Evolutionary conservation across 2,329 filamentous ascomycete genomes (phyloP), one percentile per base, ranked within the genome.

Genomic region (Pseudogymnoascus sp.): DNA sequence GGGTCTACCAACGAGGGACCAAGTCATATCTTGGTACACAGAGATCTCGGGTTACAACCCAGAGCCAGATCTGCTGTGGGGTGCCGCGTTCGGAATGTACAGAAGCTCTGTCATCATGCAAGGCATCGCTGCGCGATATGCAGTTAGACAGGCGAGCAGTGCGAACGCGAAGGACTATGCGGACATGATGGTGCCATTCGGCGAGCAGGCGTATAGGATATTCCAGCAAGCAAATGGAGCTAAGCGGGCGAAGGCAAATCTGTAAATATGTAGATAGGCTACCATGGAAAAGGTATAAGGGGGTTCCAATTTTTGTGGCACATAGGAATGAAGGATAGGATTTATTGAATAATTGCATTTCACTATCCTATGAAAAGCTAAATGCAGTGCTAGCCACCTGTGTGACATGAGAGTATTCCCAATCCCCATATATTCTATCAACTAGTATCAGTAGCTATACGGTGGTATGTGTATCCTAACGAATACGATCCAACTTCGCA

Each of bases 61-160:
- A 0, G 77, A 76, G 1, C 75, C 79, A 80, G 87, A 87, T 71
- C 75, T 87, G 61, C 75, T 77, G 61, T 88, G 82, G 83, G 85
- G 84, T 36, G 76, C 81, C 72, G 83, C 85, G 1, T 88, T 88
- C 72, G 82, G 78, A 70, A 79, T 85, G 45, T 87, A 86, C 74
- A 80, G 84, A 69, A 76, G 81, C 62, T 79, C 85, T 31, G 85
- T 81, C 61, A 86, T 89, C 66, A 83, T 80, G 69, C 95, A 99
- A 79, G 95, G 95, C 2, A 97, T 99, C 73, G 93, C 93, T 60
- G 95, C 95, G 60, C 80, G 95, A 67, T 89, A 89, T 74, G 95
- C 95, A 26, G 78, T 83, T 59, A 80, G 93, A 60, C 93, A 97
- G 81, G 95, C 95, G 39, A 96, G 92, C 76, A 96, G 91, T 74